Conservation (phyloP, 352 stramenopile genomes). For the Globisporangium yorkense region DNA sequence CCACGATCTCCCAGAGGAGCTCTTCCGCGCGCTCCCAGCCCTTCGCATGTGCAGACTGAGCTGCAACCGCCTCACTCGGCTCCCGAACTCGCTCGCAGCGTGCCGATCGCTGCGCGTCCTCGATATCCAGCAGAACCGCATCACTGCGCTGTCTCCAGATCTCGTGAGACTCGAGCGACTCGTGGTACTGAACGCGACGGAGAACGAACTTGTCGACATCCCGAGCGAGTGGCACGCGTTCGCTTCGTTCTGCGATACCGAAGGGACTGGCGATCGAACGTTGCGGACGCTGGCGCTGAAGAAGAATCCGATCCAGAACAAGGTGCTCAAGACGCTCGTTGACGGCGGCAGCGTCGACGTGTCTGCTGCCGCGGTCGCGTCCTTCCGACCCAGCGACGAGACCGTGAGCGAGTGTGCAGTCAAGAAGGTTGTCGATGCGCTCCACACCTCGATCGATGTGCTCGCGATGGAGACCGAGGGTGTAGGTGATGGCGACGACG, state of each 20-base stretch:
- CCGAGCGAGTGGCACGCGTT: constrained; percentile 50
- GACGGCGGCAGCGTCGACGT: constrained; percentile 21
- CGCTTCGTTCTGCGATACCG: constrained; percentile 11
- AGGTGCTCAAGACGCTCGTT: constrained; percentile 29
- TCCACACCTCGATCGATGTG: constrained; percentile 20
- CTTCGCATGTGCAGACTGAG: constrained; percentile 36
- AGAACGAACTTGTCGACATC: constrained; percentile 40
- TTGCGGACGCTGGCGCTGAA: constrained; percentile 40
- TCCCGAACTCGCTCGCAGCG: constrained; percentile 26
- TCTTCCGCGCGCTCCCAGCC: constrained; percentile 33
- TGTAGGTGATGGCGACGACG: background rate
- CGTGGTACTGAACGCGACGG: constrained; percentile 30
- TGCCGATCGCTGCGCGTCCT: constrained; percentile 33
- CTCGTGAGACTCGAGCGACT: constrained; percentile 27
- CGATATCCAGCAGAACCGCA: constrained; percentile 42
- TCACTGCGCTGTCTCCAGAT: constrained; percentile 23
- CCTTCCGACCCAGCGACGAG: constrained; percentile 16
- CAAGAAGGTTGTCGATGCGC: constrained; percentile 44
- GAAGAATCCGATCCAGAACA: constrained; percentile 35
- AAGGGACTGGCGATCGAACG: constrained; percentile 7
- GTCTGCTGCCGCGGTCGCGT: background rate
- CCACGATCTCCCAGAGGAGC: constrained; percentile 26
- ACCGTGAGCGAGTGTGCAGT: constrained; percentile 37
- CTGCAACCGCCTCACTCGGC: constrained; percentile 26
- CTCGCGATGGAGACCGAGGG: constrained; percentile 4